Evolutionary conservation across 2,329 filamentous ascomycete genomes (phyloP).

Genomic region (Fusarium pseudonygamai): DNA sequence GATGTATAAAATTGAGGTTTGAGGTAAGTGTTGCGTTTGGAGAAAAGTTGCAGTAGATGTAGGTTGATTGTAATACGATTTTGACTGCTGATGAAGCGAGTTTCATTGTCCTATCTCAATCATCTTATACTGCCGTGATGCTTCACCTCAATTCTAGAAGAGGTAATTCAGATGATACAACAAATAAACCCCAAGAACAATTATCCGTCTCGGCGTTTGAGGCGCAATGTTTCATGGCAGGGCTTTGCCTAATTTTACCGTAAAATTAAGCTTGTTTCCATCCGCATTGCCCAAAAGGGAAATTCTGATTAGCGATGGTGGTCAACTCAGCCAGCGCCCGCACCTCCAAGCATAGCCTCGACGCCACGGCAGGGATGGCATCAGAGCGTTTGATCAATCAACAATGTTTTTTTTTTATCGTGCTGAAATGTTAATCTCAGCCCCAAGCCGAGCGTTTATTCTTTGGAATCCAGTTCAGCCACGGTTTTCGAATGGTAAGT

Average conservation of each 20-base stretch:
- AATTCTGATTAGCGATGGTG: background rate
- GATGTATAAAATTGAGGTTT: background rate
- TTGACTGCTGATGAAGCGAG: background rate
- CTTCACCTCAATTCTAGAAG: background rate
- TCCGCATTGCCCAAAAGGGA: background rate
- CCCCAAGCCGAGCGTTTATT: accelerated
- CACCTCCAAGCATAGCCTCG: background rate
- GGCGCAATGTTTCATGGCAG: background rate
- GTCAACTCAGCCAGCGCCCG: background rate
- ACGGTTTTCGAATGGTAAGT: background rate
- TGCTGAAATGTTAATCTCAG: background rate
- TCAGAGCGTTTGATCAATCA: background rate
- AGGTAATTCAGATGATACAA: background rate
- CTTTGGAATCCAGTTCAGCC: background rate
- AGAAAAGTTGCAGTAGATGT: background rate
- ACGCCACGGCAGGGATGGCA: background rate
- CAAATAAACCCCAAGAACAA: background rate
- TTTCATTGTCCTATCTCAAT: too few relatives aligned
- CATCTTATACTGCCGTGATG: background rate
- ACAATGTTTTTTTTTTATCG: background rate
- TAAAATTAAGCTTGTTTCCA: constrained; percentile 1
- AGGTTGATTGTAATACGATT: background rate
- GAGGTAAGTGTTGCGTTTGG: background rate
- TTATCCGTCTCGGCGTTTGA: background rate
- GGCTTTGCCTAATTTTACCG: background rate